A percentile compares a stretch with the other conserved stretches of the same genome.
phyloP scores from a whole-genome alignment of 768 basidiomycete species.

The Boletus reticuloceps region DNA sequence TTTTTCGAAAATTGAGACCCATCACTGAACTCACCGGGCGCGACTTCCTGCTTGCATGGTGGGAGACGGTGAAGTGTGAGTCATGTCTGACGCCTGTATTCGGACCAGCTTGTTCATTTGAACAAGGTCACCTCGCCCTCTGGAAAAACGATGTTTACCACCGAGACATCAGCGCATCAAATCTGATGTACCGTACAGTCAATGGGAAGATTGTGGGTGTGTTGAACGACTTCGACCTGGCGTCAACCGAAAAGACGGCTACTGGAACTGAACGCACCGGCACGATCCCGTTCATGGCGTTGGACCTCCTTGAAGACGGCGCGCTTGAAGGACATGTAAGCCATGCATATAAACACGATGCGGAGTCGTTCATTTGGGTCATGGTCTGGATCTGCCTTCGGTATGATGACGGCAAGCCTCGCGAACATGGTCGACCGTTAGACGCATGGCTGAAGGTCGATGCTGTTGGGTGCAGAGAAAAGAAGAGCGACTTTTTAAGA shows the following conservation, averaged over 20 bases:
- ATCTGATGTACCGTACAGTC: background rate
- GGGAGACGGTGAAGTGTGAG: too few species aligned
- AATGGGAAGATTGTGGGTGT: background rate
- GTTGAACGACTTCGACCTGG: background rate
- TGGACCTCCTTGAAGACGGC: background rate
- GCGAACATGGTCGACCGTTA: background rate
- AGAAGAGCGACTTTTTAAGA: background rate
- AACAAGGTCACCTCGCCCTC: background rate
- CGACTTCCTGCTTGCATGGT: background rate
- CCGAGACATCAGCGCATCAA: background rate
- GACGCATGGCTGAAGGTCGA: background rate
- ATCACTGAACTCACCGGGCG: background rate
- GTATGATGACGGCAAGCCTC: constrained; percentile 48
- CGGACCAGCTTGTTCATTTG: too few species aligned
- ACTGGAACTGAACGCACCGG: too few species aligned
- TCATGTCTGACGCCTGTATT: too few species aligned
- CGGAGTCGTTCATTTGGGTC: too few species aligned
- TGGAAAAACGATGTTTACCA: background rate
- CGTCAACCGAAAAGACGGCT: background rate
- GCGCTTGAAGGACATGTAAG: too few species aligned
- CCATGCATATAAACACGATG: too few species aligned
- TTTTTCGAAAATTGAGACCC: background rate
- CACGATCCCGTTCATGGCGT: too few species aligned
- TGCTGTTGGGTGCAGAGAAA: background rate
- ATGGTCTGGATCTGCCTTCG: too few species aligned